Base-by-base conservation (phyloP, 2,329 filamentous ascomycete genomes). In the Ascochyta pisi region DNA sequence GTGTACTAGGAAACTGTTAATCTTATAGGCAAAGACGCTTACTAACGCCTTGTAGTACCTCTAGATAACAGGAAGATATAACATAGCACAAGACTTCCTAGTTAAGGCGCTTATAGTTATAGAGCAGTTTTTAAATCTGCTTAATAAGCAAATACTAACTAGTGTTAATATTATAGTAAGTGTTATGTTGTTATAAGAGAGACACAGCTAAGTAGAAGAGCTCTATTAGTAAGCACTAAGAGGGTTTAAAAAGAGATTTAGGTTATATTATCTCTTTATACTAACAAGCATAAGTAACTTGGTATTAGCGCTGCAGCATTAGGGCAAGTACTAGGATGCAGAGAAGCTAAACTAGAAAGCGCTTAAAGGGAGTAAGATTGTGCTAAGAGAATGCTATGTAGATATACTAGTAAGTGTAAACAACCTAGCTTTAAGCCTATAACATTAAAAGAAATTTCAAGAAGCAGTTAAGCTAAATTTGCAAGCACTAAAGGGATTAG, bases 1-100 rank as follows among this genome's bases (percentile, higher is more conserved):
- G 29, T 27, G 10, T 50, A 15, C 43, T 42, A 37, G 56, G n/a
- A 43, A 49, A 29, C 15, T 37, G 15, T 27, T 45, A 27, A 50
- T 46, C 34, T 35, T 44, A 51, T 66, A 60, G 58, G 55, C 56
- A 19, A 38, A 58, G 35, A 19, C 58, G 22, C 42, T 63, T 7
- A 55, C 49, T 16, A 58, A 58, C n/a, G 55, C 51, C 22, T 50
- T 38, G 7, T 47, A 42, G 49, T 63, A 60, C 46, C 19, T 61
- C 24, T 50, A n/a, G 39, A 50, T 26, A 31, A 41, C 31, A 50
- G 56, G 56, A 19, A 57, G 46, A 26, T 62, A 44, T 31, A 22
- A 13, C 9, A 51, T 19, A n/a, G 60, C 60, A 19, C 53, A 62
- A 53, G 45, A 48, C n/a, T 26, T 63, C 16, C 44, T 35, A 53